A percentile compares a stretch with the other conserved stretches of the same genome.
Evolutionary conservation across 371 early-diverging fungal genomes (phyloP).

Genomic region (Actinomucor elegans): DNA sequence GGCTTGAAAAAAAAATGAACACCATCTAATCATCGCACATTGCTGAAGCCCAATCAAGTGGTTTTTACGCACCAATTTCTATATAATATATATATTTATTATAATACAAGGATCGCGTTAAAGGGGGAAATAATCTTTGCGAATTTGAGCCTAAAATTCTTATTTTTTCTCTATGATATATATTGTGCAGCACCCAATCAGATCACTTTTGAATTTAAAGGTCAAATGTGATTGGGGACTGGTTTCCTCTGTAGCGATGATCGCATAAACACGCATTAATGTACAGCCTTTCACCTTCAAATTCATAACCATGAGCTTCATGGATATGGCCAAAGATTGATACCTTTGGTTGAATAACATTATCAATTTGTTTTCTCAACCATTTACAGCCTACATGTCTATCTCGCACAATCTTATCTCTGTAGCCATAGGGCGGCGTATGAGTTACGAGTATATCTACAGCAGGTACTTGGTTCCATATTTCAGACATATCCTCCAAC

Average conservation of each 20-base stretch:
- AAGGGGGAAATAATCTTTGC: too few species aligned
- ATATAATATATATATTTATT: too few species aligned
- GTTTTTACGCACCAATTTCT: too few species aligned
- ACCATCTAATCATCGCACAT: too few species aligned
- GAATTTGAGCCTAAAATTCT: too few species aligned
- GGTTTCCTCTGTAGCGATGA: slow-evolving; percentile 33
- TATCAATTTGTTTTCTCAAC: slow-evolving; percentile 36
- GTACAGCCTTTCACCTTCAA: slow-evolving; percentile 33
- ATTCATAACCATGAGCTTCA: slow-evolving; percentile 43
- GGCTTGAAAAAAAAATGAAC: too few species aligned
- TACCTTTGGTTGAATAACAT: slow-evolving; percentile 37
- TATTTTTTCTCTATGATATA: too few species aligned
- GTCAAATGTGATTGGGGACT: slow-evolving; percentile 54
- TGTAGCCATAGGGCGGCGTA: slow-evolving; percentile 47
- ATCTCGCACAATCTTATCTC: slow-evolving; percentile 28
- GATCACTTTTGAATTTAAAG: neutral
- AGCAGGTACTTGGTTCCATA: slow-evolving; percentile 45
- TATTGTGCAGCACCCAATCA: too few species aligned
- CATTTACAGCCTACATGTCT: slow-evolving; percentile 46
- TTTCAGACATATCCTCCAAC: slow-evolving; percentile 32
- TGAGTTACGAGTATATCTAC: slow-evolving; percentile 58
- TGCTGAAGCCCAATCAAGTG: too few species aligned
- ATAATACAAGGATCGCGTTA: too few species aligned
- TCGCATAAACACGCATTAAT: slow-evolving; percentile 55
- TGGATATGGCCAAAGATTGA: slow-evolving; percentile 62